Evolutionary conservation across 805 yeast species (phyloP).

Genomic region (Suhomyces sp.): DNA sequence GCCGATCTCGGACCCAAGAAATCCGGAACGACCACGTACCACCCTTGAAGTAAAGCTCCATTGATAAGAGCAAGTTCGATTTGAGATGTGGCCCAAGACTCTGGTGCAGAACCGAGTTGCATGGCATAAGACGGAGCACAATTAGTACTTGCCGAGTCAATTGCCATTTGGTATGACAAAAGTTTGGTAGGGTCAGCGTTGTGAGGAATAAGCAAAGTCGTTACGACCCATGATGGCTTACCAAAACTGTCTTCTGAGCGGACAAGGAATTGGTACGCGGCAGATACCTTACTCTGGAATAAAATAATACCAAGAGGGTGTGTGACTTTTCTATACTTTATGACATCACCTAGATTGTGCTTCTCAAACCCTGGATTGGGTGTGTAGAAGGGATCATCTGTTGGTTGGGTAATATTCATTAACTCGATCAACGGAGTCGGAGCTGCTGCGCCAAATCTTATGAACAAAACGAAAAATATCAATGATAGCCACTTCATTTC

Average conservation of each 20-base stretch:
- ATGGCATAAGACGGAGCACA: conserved; percentile 30
- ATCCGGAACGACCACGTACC: conserved; percentile 33
- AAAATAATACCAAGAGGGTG: conserved; percentile 10
- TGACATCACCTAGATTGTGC: conserved; percentile 11
- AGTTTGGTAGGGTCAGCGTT: conserved; percentile 26
- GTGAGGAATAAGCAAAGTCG: conserved; percentile 29
- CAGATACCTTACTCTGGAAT: conserved; percentile 10
- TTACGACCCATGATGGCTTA: conserved; percentile 21
- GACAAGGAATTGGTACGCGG: conserved; percentile 13
- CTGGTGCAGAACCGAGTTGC: conserved; percentile 11
- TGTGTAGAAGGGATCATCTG: conserved; percentile 14
- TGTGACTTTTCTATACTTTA: conserved; percentile 10
- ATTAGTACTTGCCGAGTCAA: conserved; percentile 25
- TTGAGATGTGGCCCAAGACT: conserved; percentile 14
- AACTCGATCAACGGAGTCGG: not conserved
- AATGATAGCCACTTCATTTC: not conserved
- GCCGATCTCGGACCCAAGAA: conserved; percentile 33
- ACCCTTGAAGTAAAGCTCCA: conserved; percentile 23
- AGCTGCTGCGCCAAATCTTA: not conserved
- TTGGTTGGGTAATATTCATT: not conserved
- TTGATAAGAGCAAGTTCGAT: conserved; percentile 14
- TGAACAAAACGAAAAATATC: not conserved
- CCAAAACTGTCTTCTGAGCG: conserved; percentile 22
- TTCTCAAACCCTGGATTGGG: conserved; percentile 15
- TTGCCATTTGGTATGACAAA: conserved; percentile 26